Evolutionary conservation across 306 rosid genomes (phyloP).

Genomic region (Trichosanthes cucumerina): DNA sequence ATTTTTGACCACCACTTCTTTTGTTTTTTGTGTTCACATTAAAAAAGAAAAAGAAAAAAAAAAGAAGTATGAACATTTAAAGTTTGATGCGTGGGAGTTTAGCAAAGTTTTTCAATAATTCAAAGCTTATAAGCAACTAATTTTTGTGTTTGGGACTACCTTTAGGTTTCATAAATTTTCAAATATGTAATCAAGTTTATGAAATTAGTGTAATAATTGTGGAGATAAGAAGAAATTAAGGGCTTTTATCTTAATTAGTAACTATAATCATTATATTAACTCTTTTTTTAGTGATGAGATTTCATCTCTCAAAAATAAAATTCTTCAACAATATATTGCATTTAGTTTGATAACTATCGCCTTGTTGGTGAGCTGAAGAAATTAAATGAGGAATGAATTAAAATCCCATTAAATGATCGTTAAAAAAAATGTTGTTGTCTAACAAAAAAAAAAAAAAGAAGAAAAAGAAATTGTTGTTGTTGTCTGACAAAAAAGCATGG

Average conservation of each 20-base stretch:
- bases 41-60: not conserved
- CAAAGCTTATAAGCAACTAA: not conserved
- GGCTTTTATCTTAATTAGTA: not conserved
- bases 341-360: not conserved
- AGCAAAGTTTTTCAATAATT: constrained; percentile 6
- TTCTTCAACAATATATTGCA: not conserved
- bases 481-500: too few relatives aligned
- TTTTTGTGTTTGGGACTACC: not conserved
- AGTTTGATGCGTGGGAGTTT: constrained; percentile 4
- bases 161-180: not conserved
- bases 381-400: not conserved
- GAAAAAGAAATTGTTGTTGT: too few relatives aligned
- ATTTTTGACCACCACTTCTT: not conserved
- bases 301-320: not conserved
- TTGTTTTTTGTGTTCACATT: not conserved
- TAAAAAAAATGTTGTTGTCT: not conserved
- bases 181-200: not conserved
- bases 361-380: not conserved
- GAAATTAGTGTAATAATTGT: not conserved
- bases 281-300: not conserved
- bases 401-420: not conserved
- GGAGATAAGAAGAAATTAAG: not conserved
- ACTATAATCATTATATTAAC: not conserved
- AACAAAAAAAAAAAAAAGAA: too few relatives aligned
- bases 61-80: not conserved